These are phyloP conservation scores for Diutina sp. DNA, from an alignment of 1,139 yeast species.

Conservation along the genomic window DNA sequence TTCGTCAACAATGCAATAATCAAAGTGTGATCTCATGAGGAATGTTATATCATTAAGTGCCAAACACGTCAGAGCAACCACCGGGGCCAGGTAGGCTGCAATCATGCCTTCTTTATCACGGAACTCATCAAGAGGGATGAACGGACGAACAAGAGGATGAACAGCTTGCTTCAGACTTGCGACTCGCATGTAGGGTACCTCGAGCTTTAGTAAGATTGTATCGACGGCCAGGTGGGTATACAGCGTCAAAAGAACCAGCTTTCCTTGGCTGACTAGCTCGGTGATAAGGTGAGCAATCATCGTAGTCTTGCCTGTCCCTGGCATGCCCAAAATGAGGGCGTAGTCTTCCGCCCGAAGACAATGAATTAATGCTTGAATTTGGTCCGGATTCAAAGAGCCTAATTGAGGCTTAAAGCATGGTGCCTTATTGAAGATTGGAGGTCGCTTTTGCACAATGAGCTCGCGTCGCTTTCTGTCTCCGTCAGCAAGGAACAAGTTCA, in stretches of 20 bases:
- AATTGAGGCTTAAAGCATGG: conserved; percentile 3
- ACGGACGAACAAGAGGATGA: conserved; percentile 41
- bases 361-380: conserved; percentile 49
- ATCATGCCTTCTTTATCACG: neutral
- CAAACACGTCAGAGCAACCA: conserved; percentile 84
- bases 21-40: conserved; percentile 48
- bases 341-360: conserved; percentile 62
- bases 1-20: conserved; percentile 90
- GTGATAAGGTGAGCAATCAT: conserved; percentile 68
- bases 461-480: conserved; percentile 35
- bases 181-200: conserved; percentile 10
- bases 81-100: conserved; percentile 26
- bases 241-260: conserved; percentile 66
- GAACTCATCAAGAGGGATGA: neutral
- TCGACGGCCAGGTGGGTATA: conserved; percentile 96
- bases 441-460: conserved; percentile 46
- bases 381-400: conserved; percentile 49
- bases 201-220: conserved; percentile 66
- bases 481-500: conserved; percentile 52
- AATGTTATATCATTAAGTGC: conserved; percentile 60
- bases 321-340: conserved; percentile 85
- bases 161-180: conserved; percentile 26
- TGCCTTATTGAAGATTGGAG: conserved; percentile 21
- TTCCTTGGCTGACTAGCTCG: conserved; percentile 43
- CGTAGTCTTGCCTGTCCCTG: conserved; percentile 97